Evolutionary conservation across 1,284 basidiomycete species (phyloP), one percentile per base, ranked within the genome.

Genomic region (Tilletia setariae): DNA sequence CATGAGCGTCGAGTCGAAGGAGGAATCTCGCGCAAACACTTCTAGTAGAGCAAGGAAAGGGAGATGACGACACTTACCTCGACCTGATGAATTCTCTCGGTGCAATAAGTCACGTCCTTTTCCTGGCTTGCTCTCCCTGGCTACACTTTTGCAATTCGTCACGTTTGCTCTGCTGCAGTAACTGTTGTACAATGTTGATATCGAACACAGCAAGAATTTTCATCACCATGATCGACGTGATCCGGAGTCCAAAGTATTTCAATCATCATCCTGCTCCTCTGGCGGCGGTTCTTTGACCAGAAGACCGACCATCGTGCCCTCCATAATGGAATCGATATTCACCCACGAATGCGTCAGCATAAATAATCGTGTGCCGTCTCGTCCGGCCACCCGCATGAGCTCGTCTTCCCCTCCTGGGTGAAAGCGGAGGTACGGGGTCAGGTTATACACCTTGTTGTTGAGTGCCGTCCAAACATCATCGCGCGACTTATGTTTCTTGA

Each of bases 371-470:
- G 93, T 93, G 15, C 94, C 94, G 80, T 98, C 96, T 68, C 93
- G 86, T 0, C 96, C 95, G 4, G 95, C 95, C 16, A 91, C 91
- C n/a, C 95, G 88, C 92, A 98, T 91, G 49, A 98, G 85, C 80
- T 98, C 93, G 75, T 90, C 89, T 83, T 90, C 92, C 7, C 95
- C 96, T 13, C 95, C 95, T 0, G 95, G 95, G 81, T 98, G 96
- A 78, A 90, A 98, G 0, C 89, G 86, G 6, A 97, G 83, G 83
- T 98, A 98, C 0, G 91, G 88, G 1, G 94, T 95, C 63, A 98
- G 91, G 82, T 98, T 97, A 85, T 98, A 98, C 25, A 98, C 94
- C 81, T 92, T 94, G 62, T 94, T 94, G 74, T 90, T 89, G 84
- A 98, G 90, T 0, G 89, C 90, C 6, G 93, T 89, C 95, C 95